Evolutionary conservation across 2,329 filamentous ascomycete species (phyloP), one percentile per base, ranked within the genome.

Genomic region (Davidsoniella eucalypti): DNA sequence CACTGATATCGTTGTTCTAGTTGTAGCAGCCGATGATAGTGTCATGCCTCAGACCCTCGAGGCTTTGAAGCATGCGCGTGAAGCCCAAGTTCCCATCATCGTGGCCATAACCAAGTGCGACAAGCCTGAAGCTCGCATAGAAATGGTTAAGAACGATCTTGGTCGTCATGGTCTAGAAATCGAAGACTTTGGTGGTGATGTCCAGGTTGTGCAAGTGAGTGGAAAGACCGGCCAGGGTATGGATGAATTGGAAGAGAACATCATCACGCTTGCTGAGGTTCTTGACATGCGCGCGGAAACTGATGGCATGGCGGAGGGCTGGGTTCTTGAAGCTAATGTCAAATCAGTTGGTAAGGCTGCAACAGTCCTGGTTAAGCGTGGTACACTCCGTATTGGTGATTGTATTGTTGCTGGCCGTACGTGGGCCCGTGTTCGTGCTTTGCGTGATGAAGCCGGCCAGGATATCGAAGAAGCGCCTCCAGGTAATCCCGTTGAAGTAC

Each of bases 61-160:
- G 68, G 92, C 92, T 5, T 80, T 98, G 61, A 95, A 93, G 64
- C 92, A 98, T 62, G 90, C 92, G 6, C 83, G 82, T 51, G 73
- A 76, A 26, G 86, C 92, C 47, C 82, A 84, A 54, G 92, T 96
- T 1, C 90, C 92, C 4, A 90, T 98, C 46, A 94, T 98, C 52
- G 92, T 98, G 47, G 93, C 93, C 14, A 90, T 96, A 66, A 98
- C 92, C 70, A 98, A 98, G 66, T 77, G 94, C 47, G 92, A 98
- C 67, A 94, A 92, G 65, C 78, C 83, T 53, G 82, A 85, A 53
- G 81, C 84, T 4, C 78, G 87, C 47, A 67, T 87, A 9, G 83
- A 95, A 40, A 76, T 78, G 44, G 88, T 96, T 55, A 96, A 96
- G 67, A 72, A 81, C 51, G 92, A 96, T 62, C 78, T 98, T 21